A percentile compares a stretch with the other conserved stretches of the same genome.
phyloP scores from a whole-genome alignment of 106 monocot species.

The Hemerocallis citrina region DNA sequence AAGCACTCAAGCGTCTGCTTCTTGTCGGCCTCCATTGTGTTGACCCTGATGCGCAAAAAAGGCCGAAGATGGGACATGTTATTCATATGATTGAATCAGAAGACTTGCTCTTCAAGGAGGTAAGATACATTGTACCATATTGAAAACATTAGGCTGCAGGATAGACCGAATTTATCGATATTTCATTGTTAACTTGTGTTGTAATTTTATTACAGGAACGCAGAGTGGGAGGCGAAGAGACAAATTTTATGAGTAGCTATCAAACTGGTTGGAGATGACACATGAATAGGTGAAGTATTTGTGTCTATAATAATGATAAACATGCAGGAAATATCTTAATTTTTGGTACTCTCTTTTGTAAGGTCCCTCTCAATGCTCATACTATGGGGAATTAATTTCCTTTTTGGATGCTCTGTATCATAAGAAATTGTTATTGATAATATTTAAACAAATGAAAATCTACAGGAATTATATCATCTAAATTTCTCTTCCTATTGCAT shows the following conservation, averaged over 20 bases:
- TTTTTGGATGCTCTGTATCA: too few relatives aligned
- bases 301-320: constrained; percentile 6
- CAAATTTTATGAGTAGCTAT: constrained; percentile 11
- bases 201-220: constrained; percentile 35
- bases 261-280: constrained; percentile 15
- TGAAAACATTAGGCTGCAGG: too few relatives aligned
- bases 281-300: constrained; percentile 1
- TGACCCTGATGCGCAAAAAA: constrained; percentile 67
- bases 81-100: constrained; percentile 87
- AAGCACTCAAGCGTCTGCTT: constrained; percentile 66
- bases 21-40: constrained; percentile 83
- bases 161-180: too few relatives aligned
- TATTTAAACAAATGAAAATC: too few relatives aligned
- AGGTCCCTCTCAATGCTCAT: too few relatives aligned
- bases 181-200: too few relatives aligned
- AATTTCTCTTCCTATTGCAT: too few relatives aligned
- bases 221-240: constrained; percentile 14
- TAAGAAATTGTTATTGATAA: too few relatives aligned
- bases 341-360: too few relatives aligned
- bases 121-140: constrained; percentile 16
- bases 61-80: constrained; percentile 83
- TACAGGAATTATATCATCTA: too few relatives aligned
- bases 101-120: constrained; percentile 45
- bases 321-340: too few relatives aligned
- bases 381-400: too few relatives aligned